Base-by-base conservation (phyloP, 305 asterid genomes). In the Fraxinus latifolia region DNA sequence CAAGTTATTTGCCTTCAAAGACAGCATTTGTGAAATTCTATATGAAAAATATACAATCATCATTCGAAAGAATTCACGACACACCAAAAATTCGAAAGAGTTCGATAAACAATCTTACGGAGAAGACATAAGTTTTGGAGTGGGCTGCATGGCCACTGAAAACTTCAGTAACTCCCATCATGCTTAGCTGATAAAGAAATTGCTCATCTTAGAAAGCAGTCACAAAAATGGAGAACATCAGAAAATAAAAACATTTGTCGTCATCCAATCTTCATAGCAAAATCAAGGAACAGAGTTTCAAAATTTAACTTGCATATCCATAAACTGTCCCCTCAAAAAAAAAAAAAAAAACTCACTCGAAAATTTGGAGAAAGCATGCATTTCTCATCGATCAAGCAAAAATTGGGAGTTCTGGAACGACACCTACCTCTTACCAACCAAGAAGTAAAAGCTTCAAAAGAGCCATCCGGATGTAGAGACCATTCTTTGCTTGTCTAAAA, bases 401-500 rank as follows among this genome's bases (percentile, higher is more conserved):
- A 53, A 50, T 15, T 50, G 21, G 60, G 21, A 15, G 21, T 15
- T 50, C 60, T 50, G 17, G 7, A 50, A 53, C 0, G 62, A 53
- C 62, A 15, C 62, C 23, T 4, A 53, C 23, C 62, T 79, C 79
- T 86, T 85, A 95, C 95, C 98, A 91, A 65, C 96, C 99, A 87
- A 90, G 89, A 81, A 95, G 97, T 77, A 95, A 76, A 60, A 92
- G 93, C 97, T 95, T 95, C 86, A 92, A 83, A 31, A 95, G 91
- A 58, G 97, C 97, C 99, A 95, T 92, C 33, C 95, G 88, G 44
- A 93, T 91, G 83, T 88, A 93, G 21, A 95, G 95, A 32, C 98
- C 97, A 79, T 95, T 94, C 91, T 94, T 92, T 0, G 97, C 99
- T 91, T 95, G 98, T 84, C 99, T 89, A 79, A 92, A 95, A 85